phyloP scores from a whole-genome alignment of 83 land plant genomes.

The Diphasiastrum complanatum region DNA sequence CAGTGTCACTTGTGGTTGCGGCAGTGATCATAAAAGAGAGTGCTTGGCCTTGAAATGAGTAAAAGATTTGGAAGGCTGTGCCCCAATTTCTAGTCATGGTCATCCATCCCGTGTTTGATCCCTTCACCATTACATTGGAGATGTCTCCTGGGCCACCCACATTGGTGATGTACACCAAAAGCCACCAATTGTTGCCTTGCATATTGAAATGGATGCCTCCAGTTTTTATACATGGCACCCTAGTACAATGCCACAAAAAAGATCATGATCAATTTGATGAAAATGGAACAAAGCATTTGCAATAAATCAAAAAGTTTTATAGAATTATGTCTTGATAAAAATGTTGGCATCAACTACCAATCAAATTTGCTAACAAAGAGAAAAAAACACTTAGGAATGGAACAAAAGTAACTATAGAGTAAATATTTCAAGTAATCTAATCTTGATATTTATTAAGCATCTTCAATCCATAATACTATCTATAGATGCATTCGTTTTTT shows the following conservation, averaged over 20 bases:
- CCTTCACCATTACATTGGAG: constrained; percentile 22
- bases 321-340: no score
- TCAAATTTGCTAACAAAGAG: no score
- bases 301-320: no score
- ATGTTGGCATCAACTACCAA: no score
- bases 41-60: constrained; percentile 11
- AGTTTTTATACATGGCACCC: constrained; percentile 21
- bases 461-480: no score
- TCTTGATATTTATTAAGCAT: no score
- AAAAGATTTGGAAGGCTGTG: constrained; percentile 25
- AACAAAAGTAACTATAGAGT: no score
- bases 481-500: no score
- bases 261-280: neutral
- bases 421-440: no score
- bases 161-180: constrained; percentile 29
- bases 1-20: constrained; percentile 15
- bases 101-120: constrained; percentile 19
- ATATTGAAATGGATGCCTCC: constrained; percentile 40
- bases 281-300: no score
- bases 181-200: constrained; percentile 31
- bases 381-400: no score
- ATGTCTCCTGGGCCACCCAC: constrained; percentile 46
- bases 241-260: neutral
- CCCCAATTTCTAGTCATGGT: constrained; percentile 35
- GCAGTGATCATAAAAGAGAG: constrained; percentile 30